Evolutionary conservation across 1,284 basidiomycete species (phyloP).

Genomic region (Ceratobasidium sp.): DNA sequence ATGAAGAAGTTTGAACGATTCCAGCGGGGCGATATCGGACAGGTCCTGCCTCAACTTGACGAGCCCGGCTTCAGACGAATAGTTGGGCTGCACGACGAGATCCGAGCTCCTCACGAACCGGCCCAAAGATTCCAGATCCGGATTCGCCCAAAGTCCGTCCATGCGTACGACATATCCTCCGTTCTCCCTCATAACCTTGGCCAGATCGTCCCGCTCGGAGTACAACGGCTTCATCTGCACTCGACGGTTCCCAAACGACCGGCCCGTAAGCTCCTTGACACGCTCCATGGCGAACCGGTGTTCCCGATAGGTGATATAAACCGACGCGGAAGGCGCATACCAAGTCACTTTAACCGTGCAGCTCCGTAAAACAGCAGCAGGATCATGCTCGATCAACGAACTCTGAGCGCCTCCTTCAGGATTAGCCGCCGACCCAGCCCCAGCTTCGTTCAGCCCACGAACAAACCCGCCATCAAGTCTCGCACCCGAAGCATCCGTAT

Average conservation of each 20-base stretch:
- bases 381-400: slow-evolving; percentile 23
- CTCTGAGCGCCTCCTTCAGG: background rate
- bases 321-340: slow-evolving; percentile 33
- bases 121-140: background rate
- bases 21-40: slow-evolving; percentile 35
- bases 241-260: slow-evolving; percentile 29
- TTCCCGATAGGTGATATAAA: slow-evolving; percentile 19
- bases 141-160: slow-evolving; percentile 12
- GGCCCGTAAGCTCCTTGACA: slow-evolving; percentile 31
- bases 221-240: slow-evolving; percentile 19
- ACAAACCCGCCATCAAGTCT: background rate
- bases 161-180: slow-evolving; percentile 31
- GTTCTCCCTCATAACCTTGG: slow-evolving; percentile 21
- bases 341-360: slow-evolving; percentile 43
- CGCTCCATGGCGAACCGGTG: slow-evolving; percentile 5
- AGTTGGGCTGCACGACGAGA: slow-evolving; percentile 35
- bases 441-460: background rate
- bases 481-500: background rate
- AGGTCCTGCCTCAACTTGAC: slow-evolving; percentile 22
- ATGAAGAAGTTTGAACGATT: slow-evolving; percentile 33
- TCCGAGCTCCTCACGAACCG: slow-evolving; percentile 11
- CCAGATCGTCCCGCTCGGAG: slow-evolving; percentile 24
- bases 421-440: background rate
- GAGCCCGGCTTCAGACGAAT: slow-evolving; percentile 31
- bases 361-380: slow-evolving; percentile 13